These are phyloP conservation scores for Eucommia ulmoides DNA, from an alignment of 257 asterid genomes.

Conservation along the genomic window DNA sequence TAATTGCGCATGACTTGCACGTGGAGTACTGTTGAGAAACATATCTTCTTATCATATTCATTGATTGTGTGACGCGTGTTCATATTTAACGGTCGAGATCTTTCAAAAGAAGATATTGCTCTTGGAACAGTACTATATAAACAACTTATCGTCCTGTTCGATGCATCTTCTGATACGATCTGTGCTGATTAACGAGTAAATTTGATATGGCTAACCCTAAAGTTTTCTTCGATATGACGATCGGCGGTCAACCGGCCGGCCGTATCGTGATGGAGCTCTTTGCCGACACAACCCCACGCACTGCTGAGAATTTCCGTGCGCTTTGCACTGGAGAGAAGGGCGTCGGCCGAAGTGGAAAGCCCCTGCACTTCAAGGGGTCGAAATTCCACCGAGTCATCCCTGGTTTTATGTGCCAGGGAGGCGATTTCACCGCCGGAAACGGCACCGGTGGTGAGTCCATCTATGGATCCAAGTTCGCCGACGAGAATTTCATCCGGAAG, in stretches of 20 bases:
- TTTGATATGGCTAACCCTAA: background rate
- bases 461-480: background rate
- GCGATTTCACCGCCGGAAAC: background rate
- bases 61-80: no score
- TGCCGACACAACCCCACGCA: background rate
- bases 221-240: background rate
- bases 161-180: no score
- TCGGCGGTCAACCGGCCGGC: background rate
- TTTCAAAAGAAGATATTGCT: no score
- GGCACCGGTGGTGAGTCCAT: background rate
- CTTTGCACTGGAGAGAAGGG: background rate
- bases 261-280: background rate
- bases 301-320: background rate
- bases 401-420: background rate
- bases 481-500: background rate
- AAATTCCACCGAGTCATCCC: background rate
- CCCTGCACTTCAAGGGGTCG: background rate
- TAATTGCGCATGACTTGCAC: no score
- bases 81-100: no score
- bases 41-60: no score
- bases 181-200: no score
- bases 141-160: no score
- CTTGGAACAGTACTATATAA: no score
- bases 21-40: no score
- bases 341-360: background rate